Conservation (phyloP, 805 yeast species). For the Metschnikowia lochheadii region DNA sequence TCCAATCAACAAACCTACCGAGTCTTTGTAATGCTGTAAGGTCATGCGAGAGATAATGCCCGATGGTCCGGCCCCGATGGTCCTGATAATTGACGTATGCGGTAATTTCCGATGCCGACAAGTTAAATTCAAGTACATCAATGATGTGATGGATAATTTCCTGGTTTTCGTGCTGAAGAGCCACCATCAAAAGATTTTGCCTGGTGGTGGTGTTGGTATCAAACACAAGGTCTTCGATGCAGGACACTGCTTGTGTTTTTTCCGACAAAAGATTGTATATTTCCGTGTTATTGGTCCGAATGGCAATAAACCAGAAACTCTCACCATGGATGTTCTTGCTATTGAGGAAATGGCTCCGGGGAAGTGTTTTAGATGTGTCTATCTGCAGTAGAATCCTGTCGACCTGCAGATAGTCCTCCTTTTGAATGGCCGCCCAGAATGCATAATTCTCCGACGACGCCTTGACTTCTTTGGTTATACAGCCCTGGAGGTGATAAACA, state of each 20-base stretch:
- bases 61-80: conserved; percentile 53
- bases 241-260: conserved; percentile 44
- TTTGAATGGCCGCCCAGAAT: conserved; percentile 52
- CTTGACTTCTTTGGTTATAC: conserved; percentile 28
- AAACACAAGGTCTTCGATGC: conserved; percentile 62
- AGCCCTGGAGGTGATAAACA: conserved; percentile 48
- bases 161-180: conserved; percentile 53
- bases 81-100: conserved; percentile 52
- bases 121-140: conserved; percentile 36
- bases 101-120: conserved; percentile 43
- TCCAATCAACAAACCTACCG: conserved; percentile 70
- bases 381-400: conserved; percentile 13
- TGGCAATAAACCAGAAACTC: conserved; percentile 63
- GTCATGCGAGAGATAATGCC: conserved; percentile 68
- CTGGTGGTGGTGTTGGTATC: conserved; percentile 54
- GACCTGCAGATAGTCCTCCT: conserved; percentile 21
- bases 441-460: conserved; percentile 45
- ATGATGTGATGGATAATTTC: conserved; percentile 45
- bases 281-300: conserved; percentile 43
- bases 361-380: conserved; percentile 11
- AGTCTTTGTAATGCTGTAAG: conserved; percentile 46
- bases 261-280: conserved; percentile 46
- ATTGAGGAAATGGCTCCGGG: conserved; percentile 21
- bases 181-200: conserved; percentile 54
- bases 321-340: conserved; percentile 51